Base-by-base conservation (phyloP, 2,329 filamentous ascomycete species). In the Pleomassaria siparia region DNA sequence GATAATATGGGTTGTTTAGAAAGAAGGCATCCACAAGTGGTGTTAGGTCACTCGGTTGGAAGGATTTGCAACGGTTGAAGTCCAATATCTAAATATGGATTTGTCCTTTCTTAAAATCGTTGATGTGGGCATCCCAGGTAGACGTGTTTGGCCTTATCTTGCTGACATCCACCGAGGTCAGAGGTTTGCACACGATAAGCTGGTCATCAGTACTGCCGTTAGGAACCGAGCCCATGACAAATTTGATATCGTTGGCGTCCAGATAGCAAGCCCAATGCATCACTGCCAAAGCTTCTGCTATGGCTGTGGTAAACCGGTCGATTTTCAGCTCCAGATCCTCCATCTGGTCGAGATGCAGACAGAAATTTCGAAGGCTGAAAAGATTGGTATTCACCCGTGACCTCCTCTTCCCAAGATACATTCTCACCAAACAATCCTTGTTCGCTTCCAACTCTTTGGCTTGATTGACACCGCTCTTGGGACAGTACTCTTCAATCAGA, bases 221-320 rank as follows among this genome's bases (percentile, higher is more conserved):
- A n/a, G n/a, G n/a, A n/a, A n/a, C n/a, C n/a, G n/a, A n/a, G 13
- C 25, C 25, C 7, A 26, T 26, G 29, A 37, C 35, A 18, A 59
- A 63, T 50, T 56, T 59, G 43, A 76, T 73, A 40, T 64, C 71
- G 9, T 74, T 22, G 6, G 62, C 66, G 2, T 71, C 74, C 12
- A 51, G 53, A 7, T 28, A 10, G 11, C 21, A 20, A 26, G n/a
- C 18, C 21, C 25, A 41, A 41, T 41, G 39, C 22, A 41, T 11
- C 9, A 41, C 21, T 15, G 39, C 25, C 39, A 41, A 26, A 6
- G 39, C 39, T 26, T 41, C 39, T 25, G 39, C 39, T 22, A 41
- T 41, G 18, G 39, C 39, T 12, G 18, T 41, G 18, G 39, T 22
- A 28, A 26, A 41, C n/a, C 28, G 8, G 39, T 41, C 24, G 6